Evolutionary conservation across 2,329 filamentous ascomycete genomes (phyloP).

Genomic region (Monilinia fructigena): DNA sequence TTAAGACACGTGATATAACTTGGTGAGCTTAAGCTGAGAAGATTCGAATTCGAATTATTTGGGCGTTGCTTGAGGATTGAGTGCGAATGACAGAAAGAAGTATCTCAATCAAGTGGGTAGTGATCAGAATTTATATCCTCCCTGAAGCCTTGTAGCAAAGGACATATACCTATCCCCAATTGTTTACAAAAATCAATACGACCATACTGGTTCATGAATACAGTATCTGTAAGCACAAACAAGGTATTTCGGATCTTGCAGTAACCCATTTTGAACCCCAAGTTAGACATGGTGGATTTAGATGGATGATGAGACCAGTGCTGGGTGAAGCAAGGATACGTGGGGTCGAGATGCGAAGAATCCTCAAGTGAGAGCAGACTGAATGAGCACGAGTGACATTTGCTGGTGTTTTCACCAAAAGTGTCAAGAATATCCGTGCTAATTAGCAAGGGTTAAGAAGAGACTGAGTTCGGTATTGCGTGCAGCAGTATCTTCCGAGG

Average conservation of each 20-base stretch:
- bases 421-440: neutral
- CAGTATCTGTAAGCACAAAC: neutral
- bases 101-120: neutral
- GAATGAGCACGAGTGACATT: neutral
- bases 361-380: neutral
- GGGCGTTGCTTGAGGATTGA: neutral
- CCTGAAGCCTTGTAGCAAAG: neutral
- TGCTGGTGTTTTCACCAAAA: neutral
- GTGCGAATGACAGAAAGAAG: neutral
- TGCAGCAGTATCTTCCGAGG: neutral
- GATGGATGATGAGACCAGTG: neutral
- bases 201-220: neutral
- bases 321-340: neutral
- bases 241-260: neutral
- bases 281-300: neutral
- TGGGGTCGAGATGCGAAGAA: conserved; percentile 1
- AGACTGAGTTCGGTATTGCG: neutral
- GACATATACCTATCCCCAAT: neutral
- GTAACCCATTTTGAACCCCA: neutral
- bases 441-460: neutral
- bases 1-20: neutral
- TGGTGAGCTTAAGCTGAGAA: neutral
- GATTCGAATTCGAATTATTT: neutral
- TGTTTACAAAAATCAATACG: neutral
- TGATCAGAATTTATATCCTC: conserved; percentile 8